Percentiles rank a stretch among this genome's conserved stretches.
Conservation (phyloP, 305 asterid genomes). For the Fraxinus sp. region DNA sequence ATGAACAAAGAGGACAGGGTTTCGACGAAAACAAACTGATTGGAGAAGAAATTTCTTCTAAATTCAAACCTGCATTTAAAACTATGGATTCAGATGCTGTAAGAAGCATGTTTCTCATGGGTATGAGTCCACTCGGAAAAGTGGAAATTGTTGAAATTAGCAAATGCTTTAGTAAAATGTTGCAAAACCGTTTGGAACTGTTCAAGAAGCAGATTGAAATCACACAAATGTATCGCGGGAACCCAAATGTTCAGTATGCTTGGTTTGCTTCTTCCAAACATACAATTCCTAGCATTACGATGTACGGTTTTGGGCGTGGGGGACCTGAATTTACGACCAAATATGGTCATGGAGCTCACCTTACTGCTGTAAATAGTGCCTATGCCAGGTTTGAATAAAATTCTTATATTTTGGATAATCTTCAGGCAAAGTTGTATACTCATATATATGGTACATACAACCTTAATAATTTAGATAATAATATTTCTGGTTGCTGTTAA, state of each 20-base stretch:
- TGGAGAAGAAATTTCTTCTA: slow-evolving; percentile 4
- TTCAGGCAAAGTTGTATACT: not conserved
- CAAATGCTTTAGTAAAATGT: slow-evolving; percentile 26
- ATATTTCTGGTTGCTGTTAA: not conserved
- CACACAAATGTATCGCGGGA: slow-evolving; percentile 33
- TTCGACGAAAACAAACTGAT: slow-evolving; percentile 10
- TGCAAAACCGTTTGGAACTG: slow-evolving; percentile 34
- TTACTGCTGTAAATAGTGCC: slow-evolving; percentile 19
- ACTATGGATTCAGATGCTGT: slow-evolving; percentile 18
- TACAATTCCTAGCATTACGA: slow-evolving; percentile 24
- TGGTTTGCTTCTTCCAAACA: slow-evolving; percentile 41
- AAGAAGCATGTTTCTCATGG: slow-evolving; percentile 30
- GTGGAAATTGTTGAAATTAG: slow-evolving; percentile 24
- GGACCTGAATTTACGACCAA: slow-evolving; percentile 22
- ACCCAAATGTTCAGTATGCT: slow-evolving; percentile 39
- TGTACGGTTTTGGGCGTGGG: slow-evolving; percentile 35
- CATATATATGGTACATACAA: not conserved
- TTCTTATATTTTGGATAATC: not conserved
- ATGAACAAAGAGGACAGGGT: slow-evolving; percentile 12
- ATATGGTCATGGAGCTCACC: slow-evolving; percentile 39
- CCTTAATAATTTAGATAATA: not conserved
- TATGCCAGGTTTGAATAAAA: slow-evolving; percentile 7
- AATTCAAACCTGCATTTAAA: slow-evolving; percentile 4
- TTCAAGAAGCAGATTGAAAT: slow-evolving; percentile 39
- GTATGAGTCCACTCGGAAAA: slow-evolving; percentile 14